Evolutionary conservation across 148 eudicot species (phyloP).

Genomic region (Polygonum aviculare): DNA sequence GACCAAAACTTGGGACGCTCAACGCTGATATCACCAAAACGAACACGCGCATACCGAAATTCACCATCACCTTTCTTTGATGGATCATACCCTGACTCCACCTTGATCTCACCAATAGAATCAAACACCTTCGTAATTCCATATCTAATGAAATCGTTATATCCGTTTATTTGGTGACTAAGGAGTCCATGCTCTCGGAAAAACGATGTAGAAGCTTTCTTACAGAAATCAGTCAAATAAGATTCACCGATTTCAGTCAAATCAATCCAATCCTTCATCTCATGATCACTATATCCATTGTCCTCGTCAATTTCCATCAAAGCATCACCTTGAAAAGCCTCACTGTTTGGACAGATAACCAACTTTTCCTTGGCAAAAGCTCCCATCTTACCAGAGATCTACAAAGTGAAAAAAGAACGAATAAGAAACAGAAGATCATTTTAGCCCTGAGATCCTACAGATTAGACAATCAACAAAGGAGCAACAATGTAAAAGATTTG

Average conservation of each 20-base stretch:
- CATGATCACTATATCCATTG: slow-evolving; percentile 21
- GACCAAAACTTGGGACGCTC: slow-evolving; percentile 79
- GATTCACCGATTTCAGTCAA: slow-evolving; percentile 43
- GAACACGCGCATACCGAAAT: slow-evolving; percentile 59
- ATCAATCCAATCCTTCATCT: slow-evolving; percentile 14
- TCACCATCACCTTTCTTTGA: slow-evolving; percentile 71
- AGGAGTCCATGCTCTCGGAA: slow-evolving; percentile 72
- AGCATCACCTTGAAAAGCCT: slow-evolving; percentile 25
- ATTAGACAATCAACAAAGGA: not conserved
- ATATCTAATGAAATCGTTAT: slow-evolving; percentile 53
- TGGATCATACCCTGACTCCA: slow-evolving; percentile 81
- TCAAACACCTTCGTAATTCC: slow-evolving; percentile 69
- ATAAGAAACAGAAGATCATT: not conserved
- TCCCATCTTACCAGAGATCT: slow-evolving; percentile 7
- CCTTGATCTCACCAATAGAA: slow-evolving; percentile 50
- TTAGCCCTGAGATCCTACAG: not conserved
- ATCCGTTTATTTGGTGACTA: slow-evolving; percentile 83
- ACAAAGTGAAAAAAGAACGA: not conserved
- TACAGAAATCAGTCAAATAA: slow-evolving; percentile 45
- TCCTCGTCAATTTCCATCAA: slow-evolving; percentile 43
- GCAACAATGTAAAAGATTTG: not conserved
- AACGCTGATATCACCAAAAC: slow-evolving; percentile 66
- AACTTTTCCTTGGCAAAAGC: slow-evolving; percentile 20
- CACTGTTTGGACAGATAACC: slow-evolving; percentile 40
- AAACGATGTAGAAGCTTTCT: slow-evolving; percentile 59